Percentiles rank a stretch among this genome's conserved stretches.
Conservation (phyloP, 2,329 filamentous ascomycete species). For the Phialophora expanda region DNA sequence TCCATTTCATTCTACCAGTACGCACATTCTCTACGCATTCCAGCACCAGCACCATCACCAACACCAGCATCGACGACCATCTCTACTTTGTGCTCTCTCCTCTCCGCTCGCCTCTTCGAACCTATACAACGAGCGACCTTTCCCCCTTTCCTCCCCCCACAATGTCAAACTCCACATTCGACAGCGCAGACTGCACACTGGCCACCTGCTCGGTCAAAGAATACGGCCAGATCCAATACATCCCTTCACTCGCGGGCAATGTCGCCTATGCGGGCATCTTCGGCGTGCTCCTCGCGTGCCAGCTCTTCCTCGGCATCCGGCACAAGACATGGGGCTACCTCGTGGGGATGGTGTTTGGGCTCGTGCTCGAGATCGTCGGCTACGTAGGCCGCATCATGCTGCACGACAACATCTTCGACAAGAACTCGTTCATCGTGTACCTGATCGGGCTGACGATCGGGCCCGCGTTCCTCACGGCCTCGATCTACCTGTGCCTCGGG, state of each 20-base stretch:
- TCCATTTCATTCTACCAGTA: not conserved
- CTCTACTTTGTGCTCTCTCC: not conserved
- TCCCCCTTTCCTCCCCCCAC: not conserved
- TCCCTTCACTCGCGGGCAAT: constrained; percentile 61
- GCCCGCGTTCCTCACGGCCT: constrained; percentile 68
- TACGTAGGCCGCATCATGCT: constrained; percentile 64
- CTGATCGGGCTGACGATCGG: constrained; percentile 67
- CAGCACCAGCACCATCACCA: not conserved
- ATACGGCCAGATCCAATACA: constrained; percentile 56
- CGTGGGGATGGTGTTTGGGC: constrained; percentile 60
- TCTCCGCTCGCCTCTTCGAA: not conserved
- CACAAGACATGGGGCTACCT: constrained; percentile 59
- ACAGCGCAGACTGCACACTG: constrained; percentile 21
- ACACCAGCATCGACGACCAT: not conserved
- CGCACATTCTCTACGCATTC: not conserved
- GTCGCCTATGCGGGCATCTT: constrained; percentile 59
- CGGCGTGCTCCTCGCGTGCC: constrained; percentile 49
- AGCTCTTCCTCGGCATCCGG: constrained; percentile 51
- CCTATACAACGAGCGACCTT: not conserved
- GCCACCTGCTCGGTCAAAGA: constrained; percentile 26
- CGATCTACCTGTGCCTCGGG: constrained; percentile 66
- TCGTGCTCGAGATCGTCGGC: constrained; percentile 62
- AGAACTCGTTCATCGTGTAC: constrained; percentile 60
- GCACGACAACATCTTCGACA: constrained; percentile 56
- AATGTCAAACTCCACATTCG: constrained; percentile 7